phyloP scores from a whole-genome alignment of 495 filamentous ascomycete genomes.

The Apiosordaria backusii region DNA sequence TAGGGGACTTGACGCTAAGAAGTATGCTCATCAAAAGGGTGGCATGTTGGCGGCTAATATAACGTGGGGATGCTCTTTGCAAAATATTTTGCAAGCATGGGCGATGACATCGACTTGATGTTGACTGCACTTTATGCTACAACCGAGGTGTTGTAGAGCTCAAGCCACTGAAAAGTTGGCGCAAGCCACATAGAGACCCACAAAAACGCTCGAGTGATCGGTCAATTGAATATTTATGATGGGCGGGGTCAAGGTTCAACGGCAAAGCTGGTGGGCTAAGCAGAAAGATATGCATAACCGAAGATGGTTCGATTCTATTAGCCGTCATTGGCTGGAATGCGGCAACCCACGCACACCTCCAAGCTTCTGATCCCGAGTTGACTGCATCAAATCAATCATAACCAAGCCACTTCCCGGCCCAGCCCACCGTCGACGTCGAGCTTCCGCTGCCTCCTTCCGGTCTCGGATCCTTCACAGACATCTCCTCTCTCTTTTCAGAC shows the following conservation, averaged over 20 bases:
- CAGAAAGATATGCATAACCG: conserved; percentile 25
- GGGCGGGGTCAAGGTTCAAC: conserved; percentile 3
- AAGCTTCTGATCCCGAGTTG: conserved; percentile 16
- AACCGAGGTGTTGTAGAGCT: neutral
- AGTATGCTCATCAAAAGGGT: no score
- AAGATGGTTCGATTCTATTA: conserved; percentile 37
- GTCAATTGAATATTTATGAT: conserved; percentile 12
- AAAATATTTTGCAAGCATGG: neutral
- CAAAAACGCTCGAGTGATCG: neutral
- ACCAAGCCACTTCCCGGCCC: conserved; percentile 23
- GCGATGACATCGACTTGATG: neutral
- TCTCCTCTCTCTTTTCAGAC: conserved; percentile 8
- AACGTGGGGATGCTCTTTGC: neutral
- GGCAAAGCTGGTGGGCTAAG: conserved; percentile 15
- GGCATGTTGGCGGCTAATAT: no score
- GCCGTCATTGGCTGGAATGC: conserved; percentile 19
- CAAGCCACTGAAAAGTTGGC: neutral
- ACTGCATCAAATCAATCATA: conserved; percentile 26
- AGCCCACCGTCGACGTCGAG: conserved; percentile 24
- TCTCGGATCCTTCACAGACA: conserved; percentile 17
- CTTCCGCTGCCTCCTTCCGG: conserved; percentile 18
- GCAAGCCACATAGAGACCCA: neutral
- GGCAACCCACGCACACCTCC: conserved; percentile 11
- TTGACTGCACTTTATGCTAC: neutral
- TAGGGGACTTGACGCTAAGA: no score